Evolutionary conservation across 306 rosid genomes (phyloP), one percentile per base, ranked within the genome.

Genomic region (Sphenostylis stenocarpa): DNA sequence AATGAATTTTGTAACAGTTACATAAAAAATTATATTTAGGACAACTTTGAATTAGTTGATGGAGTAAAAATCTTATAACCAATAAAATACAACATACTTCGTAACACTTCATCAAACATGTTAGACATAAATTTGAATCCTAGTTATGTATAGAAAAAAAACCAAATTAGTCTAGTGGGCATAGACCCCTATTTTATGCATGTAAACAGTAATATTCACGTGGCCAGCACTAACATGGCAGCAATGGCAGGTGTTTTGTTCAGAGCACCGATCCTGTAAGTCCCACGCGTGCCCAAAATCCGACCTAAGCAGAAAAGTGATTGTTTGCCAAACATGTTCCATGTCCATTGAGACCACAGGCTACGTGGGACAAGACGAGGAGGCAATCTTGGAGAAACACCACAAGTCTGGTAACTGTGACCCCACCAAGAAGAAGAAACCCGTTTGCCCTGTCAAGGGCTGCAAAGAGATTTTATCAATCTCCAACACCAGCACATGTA

Each of bases 211-310:
- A n/a, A n/a, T n/a, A n/a, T n/a, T 38, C 2, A 10, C 31, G 23
- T 55, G 62, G 4, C 6, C 34, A 10, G 3, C 26, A 52, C 24
- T 65, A 66, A 77, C 28, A 56, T 29, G 53, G 28, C 1, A 39
- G 29, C n/a, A 51, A 69, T 7, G 23, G 55, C 77, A 92, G 97
- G 90, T 88, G 5, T 95, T 92, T 53, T 95, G 98, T 77, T 31
- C 89, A 21, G 97, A 92, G 3, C 98, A 95, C 26, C 86, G 98
- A 47, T 87, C 96, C 12, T 87, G 39, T 75, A 92, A 80, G 68
- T 88, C 97, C 21, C 98, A 95, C 60, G 83, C 64, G n/a, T 92
- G 98, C 75, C 93, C 89, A 0, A 85, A 92, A 61, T 77, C 93
- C 0, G 94, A 95, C 69, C 88, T 38, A 84, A 92, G 97, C 89